Base-by-base conservation (phyloP, 116 monocot species). In the Zostera marina region DNA sequence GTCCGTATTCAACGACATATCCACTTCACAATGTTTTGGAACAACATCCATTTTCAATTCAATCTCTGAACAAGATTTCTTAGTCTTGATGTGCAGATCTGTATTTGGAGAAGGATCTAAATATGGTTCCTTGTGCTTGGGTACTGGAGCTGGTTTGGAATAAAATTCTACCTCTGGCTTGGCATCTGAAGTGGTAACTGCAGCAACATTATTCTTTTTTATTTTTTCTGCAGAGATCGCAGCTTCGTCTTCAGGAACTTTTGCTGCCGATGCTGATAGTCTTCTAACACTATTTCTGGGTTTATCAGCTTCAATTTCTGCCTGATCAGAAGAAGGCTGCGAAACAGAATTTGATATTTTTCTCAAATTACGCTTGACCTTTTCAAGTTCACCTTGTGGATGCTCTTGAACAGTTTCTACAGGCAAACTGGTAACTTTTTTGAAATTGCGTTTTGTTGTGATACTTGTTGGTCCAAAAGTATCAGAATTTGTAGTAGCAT, bases 341-440 rank as follows among this genome's bases (percentile, higher is more conserved):
- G 72, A 24, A 41, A 53, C 45, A 19, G 71, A 61, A 74, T 56
- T 80, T 22, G 89, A 62, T 17, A 82, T 73, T 76, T 78, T 96
- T 66, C 85, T 85, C 56, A 89, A 72, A 70, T 73, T 82, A 9
- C 74, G 77, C 49, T 96, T 96, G 10, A 89, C 82, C 67, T 82
- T 96, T 63, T 89, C 85, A 70, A 85, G 82, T 64, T 96, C 82
- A 68, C 72, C 64, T 61, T 80, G 80, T 43, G 89, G 80, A 63
- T 75, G 61, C 20, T 82, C 76, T 14, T 59, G 67, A 5, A 41
- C 49, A 61, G 72, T 40, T 22, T 91, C 82, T 47, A 42, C 53
- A 42, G 52, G 3, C 65, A 72, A 54, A 42, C 65, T 45, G 66
- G 72, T 63, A 39, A 62, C 4, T 71, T 77, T 87, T 45, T 70